phyloP scores from a whole-genome alignment of 2,329 filamentous ascomycete species.

The Cephalotrichum gorgonifer region DNA sequence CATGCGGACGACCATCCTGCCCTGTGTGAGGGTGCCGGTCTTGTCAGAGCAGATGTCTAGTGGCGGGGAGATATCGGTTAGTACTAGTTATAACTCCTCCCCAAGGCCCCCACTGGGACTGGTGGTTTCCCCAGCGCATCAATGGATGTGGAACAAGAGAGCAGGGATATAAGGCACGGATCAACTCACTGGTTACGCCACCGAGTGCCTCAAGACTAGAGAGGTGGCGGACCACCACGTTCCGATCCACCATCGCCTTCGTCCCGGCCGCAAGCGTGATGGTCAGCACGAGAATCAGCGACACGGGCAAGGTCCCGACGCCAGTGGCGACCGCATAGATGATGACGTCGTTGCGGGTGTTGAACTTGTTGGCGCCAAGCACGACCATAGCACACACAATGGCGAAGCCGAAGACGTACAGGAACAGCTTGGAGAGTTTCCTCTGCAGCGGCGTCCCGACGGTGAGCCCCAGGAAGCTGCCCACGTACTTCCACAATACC shows the following conservation, averaged over 20 bases:
- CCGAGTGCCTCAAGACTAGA: constrained; percentile 47
- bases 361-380: constrained; percentile 51
- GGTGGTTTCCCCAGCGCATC: background rate
- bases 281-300: constrained; percentile 40
- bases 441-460: constrained; percentile 60
- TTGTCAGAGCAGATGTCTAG: constrained; percentile 41
- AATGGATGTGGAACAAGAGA: background rate
- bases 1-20: constrained; percentile 53
- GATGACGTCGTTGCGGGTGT: constrained; percentile 46
- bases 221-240: constrained; percentile 43
- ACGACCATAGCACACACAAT: constrained; percentile 61
- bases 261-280: constrained; percentile 48
- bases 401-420: constrained; percentile 57
- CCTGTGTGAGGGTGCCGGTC: constrained; percentile 51
- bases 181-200: constrained; percentile 40
- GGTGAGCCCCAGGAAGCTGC: constrained; percentile 55
- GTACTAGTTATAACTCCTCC: background rate
- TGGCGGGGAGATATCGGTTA: background rate
- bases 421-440: constrained; percentile 58
- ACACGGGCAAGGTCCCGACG: constrained; percentile 39
- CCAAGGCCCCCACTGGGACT: too few relatives aligned
- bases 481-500: constrained; percentile 47
- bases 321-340: constrained; percentile 37
- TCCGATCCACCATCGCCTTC: constrained; percentile 39
- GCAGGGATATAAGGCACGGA: background rate